Conservation (phyloP, 2,329 filamentous ascomycete species). For the Sarocladium brachiariae region DNA sequence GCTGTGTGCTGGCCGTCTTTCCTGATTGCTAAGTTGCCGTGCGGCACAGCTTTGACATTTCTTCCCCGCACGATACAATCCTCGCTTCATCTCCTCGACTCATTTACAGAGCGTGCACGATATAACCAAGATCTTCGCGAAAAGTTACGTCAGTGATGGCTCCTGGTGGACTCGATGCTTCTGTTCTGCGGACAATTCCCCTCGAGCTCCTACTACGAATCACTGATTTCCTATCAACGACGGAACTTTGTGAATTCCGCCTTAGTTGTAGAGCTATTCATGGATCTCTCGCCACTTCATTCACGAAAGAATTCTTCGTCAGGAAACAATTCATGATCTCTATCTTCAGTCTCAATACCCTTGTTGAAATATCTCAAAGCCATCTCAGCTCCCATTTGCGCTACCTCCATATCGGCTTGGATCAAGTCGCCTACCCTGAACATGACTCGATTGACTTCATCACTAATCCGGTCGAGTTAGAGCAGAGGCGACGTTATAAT, state of each 20-base stretch:
- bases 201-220: conserved; percentile 54
- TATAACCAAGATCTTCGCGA: too few relatives aligned
- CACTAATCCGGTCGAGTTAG: neutral
- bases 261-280: conserved; percentile 49
- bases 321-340: conserved; percentile 61
- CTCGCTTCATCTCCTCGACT: neutral
- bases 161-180: neutral
- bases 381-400: conserved; percentile 30
- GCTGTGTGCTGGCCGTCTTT: too few relatives aligned
- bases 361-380: conserved; percentile 46
- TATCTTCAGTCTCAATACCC: conserved; percentile 45
- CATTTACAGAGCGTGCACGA: too few relatives aligned
- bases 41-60: neutral
- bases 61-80: neutral
- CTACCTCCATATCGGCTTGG: conserved; percentile 16
- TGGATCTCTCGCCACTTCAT: conserved; percentile 44
- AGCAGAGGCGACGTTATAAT: conserved; percentile 7
- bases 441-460: neutral
- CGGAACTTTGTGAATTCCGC: conserved; percentile 49
- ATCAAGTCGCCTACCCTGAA: neutral
- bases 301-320: conserved; percentile 56
- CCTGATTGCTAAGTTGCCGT: too few relatives aligned
- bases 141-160: too few relatives aligned
- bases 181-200: conserved; percentile 31
- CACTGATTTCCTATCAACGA: conserved; percentile 43